Percentiles rank a stretch among this genome's conserved stretches.
phyloP scores from a whole-genome alignment of 1,284 basidiomycete genomes.

The Lentinus polychrous region DNA sequence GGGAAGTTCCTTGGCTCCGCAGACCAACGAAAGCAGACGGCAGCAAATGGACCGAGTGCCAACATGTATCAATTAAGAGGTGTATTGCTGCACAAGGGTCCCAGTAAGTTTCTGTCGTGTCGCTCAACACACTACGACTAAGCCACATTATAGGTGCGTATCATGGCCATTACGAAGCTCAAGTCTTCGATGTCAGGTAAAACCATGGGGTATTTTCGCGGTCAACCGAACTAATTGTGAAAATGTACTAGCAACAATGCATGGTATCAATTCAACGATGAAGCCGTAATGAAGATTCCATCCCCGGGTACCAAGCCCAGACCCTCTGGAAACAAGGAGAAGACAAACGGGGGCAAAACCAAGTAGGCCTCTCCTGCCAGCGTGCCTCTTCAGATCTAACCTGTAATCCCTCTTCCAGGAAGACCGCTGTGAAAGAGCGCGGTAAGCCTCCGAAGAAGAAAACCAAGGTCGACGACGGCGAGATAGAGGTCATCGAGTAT shows the following conservation, averaged over 20 bases:
- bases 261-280: slow-evolving; percentile 93
- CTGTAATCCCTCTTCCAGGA: not conserved
- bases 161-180: slow-evolving; percentile 89
- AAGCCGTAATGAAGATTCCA: slow-evolving; percentile 58
- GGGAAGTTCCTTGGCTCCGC: slow-evolving; percentile 39
- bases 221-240: not conserved
- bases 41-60: slow-evolving; percentile 9
- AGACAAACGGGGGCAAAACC: slow-evolving; percentile 5
- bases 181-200: slow-evolving; percentile 75
- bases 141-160: slow-evolving; percentile 43
- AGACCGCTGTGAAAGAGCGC: slow-evolving; percentile 14
- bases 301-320: slow-evolving; percentile 38
- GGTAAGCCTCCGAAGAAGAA: slow-evolving; percentile 29
- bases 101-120: slow-evolving; percentile 30
- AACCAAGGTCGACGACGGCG: slow-evolving; percentile 52
- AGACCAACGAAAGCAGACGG: slow-evolving; percentile 13
- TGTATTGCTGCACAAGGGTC: slow-evolving; percentile 78
- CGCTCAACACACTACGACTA: not conserved
- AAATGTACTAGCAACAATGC: slow-evolving; percentile 42
- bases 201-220: slow-evolving; percentile 18
- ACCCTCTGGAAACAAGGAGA: slow-evolving; percentile 7
- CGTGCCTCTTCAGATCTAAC: not conserved
- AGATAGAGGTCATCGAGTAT: slow-evolving; percentile 32
- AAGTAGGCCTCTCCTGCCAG: not conserved
- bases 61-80: slow-evolving; percentile 74